These are phyloP conservation scores for Neolecta irregularis DNA, from an alignment of 1,139 yeast species.

Conservation along the genomic window DNA sequence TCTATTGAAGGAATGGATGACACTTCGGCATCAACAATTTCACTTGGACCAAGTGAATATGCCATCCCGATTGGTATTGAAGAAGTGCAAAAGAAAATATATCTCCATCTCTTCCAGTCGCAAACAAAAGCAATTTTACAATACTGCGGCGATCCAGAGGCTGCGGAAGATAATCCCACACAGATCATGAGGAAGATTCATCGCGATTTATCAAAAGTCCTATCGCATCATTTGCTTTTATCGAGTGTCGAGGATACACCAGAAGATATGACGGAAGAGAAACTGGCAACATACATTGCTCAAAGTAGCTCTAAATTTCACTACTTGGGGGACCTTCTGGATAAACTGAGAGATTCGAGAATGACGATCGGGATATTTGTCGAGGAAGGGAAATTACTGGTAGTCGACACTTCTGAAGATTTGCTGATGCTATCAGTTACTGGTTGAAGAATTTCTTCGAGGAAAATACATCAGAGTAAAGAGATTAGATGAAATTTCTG, in stretches of 20 bases:
- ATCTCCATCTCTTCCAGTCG: conserved; percentile 3
- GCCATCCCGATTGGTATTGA: conserved; percentile 4
- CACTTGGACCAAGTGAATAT: conserved; percentile 3
- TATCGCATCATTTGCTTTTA: conserved; percentile 5
- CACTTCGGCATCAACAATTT: too few relatives aligned
- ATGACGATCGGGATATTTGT: conserved; percentile 4
- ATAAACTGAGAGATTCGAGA: conserved; percentile 4
- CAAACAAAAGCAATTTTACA: conserved; percentile 4
- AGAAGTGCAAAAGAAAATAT: conserved; percentile 5
- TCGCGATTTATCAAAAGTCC: conserved; percentile 1
- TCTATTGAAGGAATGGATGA: too few relatives aligned
- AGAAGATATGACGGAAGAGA: conserved; percentile 5
- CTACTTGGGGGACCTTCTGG: conserved; percentile 6
- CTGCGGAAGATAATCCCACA: background rate
- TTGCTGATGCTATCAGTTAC: too few relatives aligned
- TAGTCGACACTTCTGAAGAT: too few relatives aligned
- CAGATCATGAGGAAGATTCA: background rate
- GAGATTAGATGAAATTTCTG: too few relatives aligned
- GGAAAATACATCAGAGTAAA: too few relatives aligned
- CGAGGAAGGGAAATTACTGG: background rate
- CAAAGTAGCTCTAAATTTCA: conserved; percentile 8
- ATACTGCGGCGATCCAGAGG: conserved; percentile 3
- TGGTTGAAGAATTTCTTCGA: too few relatives aligned
- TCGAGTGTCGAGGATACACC: conserved; percentile 1
- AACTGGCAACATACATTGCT: conserved; percentile 8